phyloP scores from a whole-genome alignment of 2,329 filamentous ascomycete genomes.

The Xylaria sp. region DNA sequence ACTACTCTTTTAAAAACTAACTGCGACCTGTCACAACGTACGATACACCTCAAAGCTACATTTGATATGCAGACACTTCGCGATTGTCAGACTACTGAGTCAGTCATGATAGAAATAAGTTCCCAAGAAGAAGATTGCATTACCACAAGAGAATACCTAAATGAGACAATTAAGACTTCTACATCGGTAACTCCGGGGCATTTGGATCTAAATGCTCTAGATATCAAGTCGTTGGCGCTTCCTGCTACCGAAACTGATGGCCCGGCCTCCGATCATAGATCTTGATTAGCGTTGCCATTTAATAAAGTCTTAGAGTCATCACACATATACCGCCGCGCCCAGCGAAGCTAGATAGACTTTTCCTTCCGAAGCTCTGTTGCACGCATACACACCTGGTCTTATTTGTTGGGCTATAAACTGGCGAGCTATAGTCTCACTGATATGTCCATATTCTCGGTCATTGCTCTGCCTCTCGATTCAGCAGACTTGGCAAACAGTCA shows the following conservation, averaged over 20 bases:
- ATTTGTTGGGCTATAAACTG: background rate
- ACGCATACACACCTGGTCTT: constrained; percentile 5
- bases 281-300: background rate
- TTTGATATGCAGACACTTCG: constrained; percentile 4
- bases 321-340: constrained; percentile 4
- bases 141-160: no score
- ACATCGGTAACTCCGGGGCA: background rate
- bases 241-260: background rate
- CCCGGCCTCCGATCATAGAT: background rate
- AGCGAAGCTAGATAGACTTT: constrained; percentile 10
- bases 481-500: constrained; percentile 1
- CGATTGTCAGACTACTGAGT: no score
- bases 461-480: constrained; percentile 5
- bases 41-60: background rate
- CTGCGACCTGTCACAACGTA: constrained; percentile 5
- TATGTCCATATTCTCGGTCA: constrained; percentile 6
- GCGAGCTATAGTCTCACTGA: background rate
- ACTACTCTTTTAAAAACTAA: constrained; percentile 3
- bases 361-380: constrained; percentile 9
- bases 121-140: no score
- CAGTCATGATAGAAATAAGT: no score
- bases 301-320: constrained; percentile 2
- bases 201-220: background rate
- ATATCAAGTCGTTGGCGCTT: no score
- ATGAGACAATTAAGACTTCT: no score